Base-by-base conservation (phyloP, 2,329 filamentous ascomycete species). In the Diaporthe aspalathi region DNA sequence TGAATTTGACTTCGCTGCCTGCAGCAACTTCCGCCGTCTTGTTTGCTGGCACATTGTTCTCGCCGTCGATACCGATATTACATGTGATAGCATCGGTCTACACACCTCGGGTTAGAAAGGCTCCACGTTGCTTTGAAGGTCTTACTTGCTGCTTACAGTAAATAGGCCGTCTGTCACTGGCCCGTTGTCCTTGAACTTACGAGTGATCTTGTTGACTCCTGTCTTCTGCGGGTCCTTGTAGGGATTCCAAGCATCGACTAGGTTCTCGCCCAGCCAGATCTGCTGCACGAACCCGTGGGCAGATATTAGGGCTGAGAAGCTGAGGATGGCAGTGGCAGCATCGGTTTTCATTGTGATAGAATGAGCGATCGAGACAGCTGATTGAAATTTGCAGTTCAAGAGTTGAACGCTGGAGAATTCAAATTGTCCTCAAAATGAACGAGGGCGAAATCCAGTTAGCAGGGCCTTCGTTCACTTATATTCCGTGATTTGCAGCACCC, bases 81-180 rank as follows among this genome's bases (percentile, higher is more conserved):
- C 56, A 60, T n/a, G 56, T 60, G 20, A 60, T 60, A 14, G 56
- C 56, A n/a, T 60, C 56, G 22, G 56, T 60, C 56, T 60, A n/a
- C n/a, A 11, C 2, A 29, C 11, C 1, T 35, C 20, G 4, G 16
- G 56, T 60, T 16, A 60, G 56, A 17, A 5, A 45, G 20, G 4
- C 5, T 20, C 9, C 56, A 60, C 9, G 17, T 12, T 8, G 9
- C 38, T 5, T 8, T 3, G 11, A 5, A 8, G 17, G n/a, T 27
- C 2, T 29, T 14, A 29, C 2, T 0, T 2, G 5, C 29, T 43
- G 22, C 56, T 27, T 45, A 60, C 56, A n/a, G 56, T 60, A 14
- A 60, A 60, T 9, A 60, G 56, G 17, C 56, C 56, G 17, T 60
- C 56, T 60, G 56, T 60, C 16, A 60, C 56, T 2, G 56, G 56